Evolutionary conservation across 192 early-diverging fungal species (phyloP), one percentile per base, ranked within the genome.

Genomic region (Backusella parvicylindrica): DNA sequence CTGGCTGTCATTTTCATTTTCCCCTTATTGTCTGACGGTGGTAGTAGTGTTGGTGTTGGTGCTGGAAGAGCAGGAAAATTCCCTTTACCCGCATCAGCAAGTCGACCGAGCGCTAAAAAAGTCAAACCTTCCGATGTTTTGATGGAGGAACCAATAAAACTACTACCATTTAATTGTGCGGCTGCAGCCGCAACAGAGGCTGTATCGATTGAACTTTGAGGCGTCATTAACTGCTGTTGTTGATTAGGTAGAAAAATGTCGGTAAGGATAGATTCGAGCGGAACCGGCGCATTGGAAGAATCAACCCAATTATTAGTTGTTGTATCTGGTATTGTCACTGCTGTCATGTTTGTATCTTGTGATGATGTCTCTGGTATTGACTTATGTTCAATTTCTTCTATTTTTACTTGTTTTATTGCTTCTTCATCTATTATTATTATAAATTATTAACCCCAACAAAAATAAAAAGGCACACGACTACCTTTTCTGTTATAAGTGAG

Each of bases 151-250:
- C 66, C 66, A n/a, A 75, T 64, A 8, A 75, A 21, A 68, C 74
- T 73, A n/a, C 70, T 66, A 16, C 71, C 35, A 36, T 78, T 78
- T 37, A 74, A 43, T 32, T 49, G 64, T 13, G 72, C 72, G 23
- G 78, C 74, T 0, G 78, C 69, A 21, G 75, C 75, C 7, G 73
- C 53, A 49, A 67, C 66, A 13, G 74, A 49, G 40, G 68, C 68
- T 30, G 68, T 70, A 26, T 70, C 68, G 13, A 70, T 70, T 38
- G 68, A 47, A 12, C 66, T 66, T 50, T 41, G 67, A 63, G 64
- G 18, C 49, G 31, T 50, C 21, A 18, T 3, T 28, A 30, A 35
- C 30, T 36, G 64, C 15, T 66, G 56, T 26, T 63, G 18, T n/a
- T 66, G 53, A 60, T 60, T 26, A 60, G 68, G 68, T 43, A 70